Evolutionary conservation across 176 grass and related monocot species (phyloP).

Genomic region (Phragmites australis): DNA sequence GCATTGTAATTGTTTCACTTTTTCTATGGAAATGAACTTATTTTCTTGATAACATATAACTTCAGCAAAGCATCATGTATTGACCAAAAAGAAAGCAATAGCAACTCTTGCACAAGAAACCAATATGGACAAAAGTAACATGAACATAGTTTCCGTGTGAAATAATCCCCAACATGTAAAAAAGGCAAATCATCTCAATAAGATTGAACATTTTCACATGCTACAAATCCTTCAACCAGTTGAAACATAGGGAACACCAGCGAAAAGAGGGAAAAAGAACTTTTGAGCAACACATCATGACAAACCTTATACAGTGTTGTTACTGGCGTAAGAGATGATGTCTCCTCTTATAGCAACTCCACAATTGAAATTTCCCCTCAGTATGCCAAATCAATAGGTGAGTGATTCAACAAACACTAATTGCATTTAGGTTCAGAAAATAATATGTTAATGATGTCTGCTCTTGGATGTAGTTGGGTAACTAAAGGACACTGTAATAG

Average conservation of each 20-base stretch:
- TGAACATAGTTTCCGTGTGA: neutral
- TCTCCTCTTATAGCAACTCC: constrained; percentile 94
- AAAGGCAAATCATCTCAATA: constrained; percentile 5
- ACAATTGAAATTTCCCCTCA: constrained; percentile 74
- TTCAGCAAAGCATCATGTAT: constrained; percentile 33
- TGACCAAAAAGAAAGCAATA: constrained; percentile 13
- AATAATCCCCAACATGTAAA: neutral
- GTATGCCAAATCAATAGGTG: constrained; percentile 60
- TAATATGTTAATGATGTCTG: constrained; percentile 42
- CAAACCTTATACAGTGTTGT: constrained; percentile 91
- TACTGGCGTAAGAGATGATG: constrained; percentile 81
- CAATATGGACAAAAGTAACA: neutral
- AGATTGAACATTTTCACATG: neutral
- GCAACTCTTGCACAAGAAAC: constrained; percentile 8
- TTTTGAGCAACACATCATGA: constrained; percentile 81
- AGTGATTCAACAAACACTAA: constrained; percentile 56
- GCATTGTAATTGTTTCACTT: neutral
- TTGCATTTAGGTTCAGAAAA: constrained; percentile 64
- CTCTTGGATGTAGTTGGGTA: constrained; percentile 21
- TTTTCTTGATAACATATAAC: constrained; percentile 3
- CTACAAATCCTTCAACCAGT: constrained; percentile 36
- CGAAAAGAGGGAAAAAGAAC: constrained; percentile 26
- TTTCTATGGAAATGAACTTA: neutral
- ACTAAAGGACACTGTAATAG: constrained; percentile 31
- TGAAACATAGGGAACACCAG: constrained; percentile 28